A percentile compares a stretch with the other conserved stretches of the same genome.
Conservation (phyloP, 208 protist species). For the Crithidia mellificae region DNA sequence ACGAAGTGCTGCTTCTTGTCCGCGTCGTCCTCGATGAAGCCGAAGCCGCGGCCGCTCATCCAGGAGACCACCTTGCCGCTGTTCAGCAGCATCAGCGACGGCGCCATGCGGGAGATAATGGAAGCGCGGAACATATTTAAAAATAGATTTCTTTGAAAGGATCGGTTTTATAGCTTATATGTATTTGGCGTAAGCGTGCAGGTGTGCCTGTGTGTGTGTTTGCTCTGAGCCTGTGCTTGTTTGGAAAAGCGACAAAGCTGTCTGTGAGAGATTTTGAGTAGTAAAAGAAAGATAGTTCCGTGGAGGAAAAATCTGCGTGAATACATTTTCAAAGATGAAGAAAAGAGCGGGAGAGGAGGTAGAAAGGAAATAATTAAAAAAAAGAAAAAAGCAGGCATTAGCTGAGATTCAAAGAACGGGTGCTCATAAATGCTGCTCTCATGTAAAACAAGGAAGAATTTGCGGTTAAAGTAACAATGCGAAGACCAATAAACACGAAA, state of each 20-base stretch:
- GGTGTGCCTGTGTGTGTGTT: neutral
- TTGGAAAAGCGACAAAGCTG: constrained; percentile 1
- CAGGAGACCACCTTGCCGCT: constrained; percentile 89
- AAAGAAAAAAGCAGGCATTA: neutral
- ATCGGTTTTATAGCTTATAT: neutral
- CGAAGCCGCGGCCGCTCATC: constrained; percentile 89
- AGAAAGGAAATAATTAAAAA: neutral
- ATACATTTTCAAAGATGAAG: neutral
- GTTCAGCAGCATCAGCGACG: constrained; percentile 73
- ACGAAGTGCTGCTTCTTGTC: constrained; percentile 94
- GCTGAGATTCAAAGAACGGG: no score
- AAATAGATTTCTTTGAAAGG: no score
- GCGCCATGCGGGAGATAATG: constrained; percentile 52
- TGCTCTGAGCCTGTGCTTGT: no score
- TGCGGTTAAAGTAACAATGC: no score
- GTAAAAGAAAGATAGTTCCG: neutral
- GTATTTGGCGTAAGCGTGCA: neutral
- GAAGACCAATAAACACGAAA: no score
- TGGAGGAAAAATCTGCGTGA: neutral
- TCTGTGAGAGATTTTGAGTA: neutral
- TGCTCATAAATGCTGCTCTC: neutral
- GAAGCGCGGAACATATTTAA: constrained; percentile 77
- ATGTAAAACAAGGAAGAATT: no score
- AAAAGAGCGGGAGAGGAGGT: neutral
- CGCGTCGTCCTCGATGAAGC: constrained; percentile 89